Base-by-base conservation (phyloP, 2,329 filamentous ascomycete genomes). In the Fusarium sp. region DNA sequence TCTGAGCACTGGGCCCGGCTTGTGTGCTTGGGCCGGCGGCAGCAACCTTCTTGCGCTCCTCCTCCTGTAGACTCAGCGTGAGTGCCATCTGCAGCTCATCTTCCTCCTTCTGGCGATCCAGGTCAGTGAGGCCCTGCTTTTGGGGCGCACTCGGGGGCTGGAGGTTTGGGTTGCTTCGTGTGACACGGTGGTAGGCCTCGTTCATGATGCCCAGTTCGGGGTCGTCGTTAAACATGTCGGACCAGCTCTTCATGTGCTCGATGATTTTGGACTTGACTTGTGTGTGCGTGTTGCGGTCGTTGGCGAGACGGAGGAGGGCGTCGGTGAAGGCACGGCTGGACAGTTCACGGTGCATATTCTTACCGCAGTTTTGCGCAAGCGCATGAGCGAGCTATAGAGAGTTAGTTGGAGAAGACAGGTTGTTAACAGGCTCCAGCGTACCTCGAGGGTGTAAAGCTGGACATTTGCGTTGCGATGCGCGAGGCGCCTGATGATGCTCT, bases 221-320 rank as follows among this genome's bases (percentile, higher is more conserved):
- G 81, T 98, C 95, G 70, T 90, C 92, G 78, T 90, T 90, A 82
- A 98, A 98, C 94, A 98, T 97, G 79, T 97, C 94, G 66, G 93
- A 92, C 97, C 97, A 99, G 74, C 96, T 94, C 82, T 94, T 92
- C 95, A 98, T 98, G 76, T 95, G 92, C 87, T 98, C 96, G 68
- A 98, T 85, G 75, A 99, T 98, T 89, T 98, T 98, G 74, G 94
- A 91, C 85, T 98, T 98, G 81, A 99, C 97, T 83, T 98, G 95
- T 81, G 93, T 93, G 83, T 98, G 97, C 62, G 96, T 98, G 82
- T 97, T 99, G 85, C 95, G 90, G 84, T 99, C 97, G 85, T 92
- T 94, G 74, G 97, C 95, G 69, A 99, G 90, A 80, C 97, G 92
- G 73, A 98, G 88, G 57, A 99, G 87, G 69, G 96, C 94, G 81